Evolutionary conservation across 1,284 basidiomycete genomes (phyloP), one percentile per base, ranked within the genome.

Genomic region (Papiliotrema nemorosa): DNA sequence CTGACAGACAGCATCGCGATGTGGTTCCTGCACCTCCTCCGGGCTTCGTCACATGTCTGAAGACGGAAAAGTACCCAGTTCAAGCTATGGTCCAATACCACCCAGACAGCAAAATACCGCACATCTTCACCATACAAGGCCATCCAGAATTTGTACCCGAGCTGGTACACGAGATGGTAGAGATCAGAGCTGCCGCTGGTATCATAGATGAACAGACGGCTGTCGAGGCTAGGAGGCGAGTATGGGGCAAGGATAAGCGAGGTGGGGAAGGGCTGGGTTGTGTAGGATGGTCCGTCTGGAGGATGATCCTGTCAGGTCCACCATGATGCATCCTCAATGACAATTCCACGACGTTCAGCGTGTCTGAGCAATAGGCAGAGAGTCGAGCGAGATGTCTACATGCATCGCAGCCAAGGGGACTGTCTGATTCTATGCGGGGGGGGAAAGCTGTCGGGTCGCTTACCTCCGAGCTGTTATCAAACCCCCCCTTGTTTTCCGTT

Each of bases 91-190:
- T 76, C 49, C 68, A 72, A 34, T 68, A 65, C 48, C 75, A 74
- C 56, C 64, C 74, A 1, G 58, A 69, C 12, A 73, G 72, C 25
- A 67, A 67, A 16, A 41, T 67, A 10, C 66, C 70, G 36, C 56
- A 77, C 51, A 59, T 80, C 57, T 33, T 77, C 56, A 70, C 77
- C 25, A 53, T 78, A 21, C 77, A 79, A 52, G 76, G 79, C 36
- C 78, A 80, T 61, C 79, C 79, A 6, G 79, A 80, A 59, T 80
- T 79, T 67, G 76, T 76, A 9, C 65, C 74, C 13, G 66, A 64
- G 9, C 77, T 81, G 34, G 78, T 80, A 14, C 59, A 60, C 26
- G 63, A 67, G 48, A 71, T 80, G 50, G 72, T 78, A 43, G 70
- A 76, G 21, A 64, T 67, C 7, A 67, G 78, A 10, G 64, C 71